Evolutionary conservation across 1,139 yeast genomes (phyloP).

Genomic region (Zhuliangozyma parablackwelliae): DNA sequence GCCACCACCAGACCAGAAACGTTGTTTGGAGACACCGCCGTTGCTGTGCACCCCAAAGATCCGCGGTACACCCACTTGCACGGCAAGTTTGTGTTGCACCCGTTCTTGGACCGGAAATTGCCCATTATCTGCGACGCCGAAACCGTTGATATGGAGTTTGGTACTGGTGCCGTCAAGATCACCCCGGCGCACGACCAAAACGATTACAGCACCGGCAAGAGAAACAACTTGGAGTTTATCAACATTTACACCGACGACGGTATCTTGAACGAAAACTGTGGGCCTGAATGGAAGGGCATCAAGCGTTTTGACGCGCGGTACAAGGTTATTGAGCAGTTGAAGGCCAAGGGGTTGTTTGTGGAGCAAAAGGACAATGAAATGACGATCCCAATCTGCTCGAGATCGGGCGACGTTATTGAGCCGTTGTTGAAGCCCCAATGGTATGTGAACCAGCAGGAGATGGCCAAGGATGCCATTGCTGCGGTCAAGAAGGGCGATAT

Average conservation of each 20-base stretch:
- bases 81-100: slow-evolving; percentile 88
- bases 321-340: slow-evolving; percentile 75
- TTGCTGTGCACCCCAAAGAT: slow-evolving; percentile 96
- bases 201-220: slow-evolving; percentile 95
- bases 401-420: slow-evolving; percentile 96
- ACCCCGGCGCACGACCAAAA: slow-evolving; percentile 98
- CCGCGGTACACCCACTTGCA: slow-evolving; percentile 88
- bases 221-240: slow-evolving; percentile 82
- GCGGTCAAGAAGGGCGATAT: slow-evolving; percentile 84
- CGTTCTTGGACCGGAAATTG: slow-evolving; percentile 77
- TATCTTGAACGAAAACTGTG: slow-evolving; percentile 84
- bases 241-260: slow-evolving; percentile 94
- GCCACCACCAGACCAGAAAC: slow-evolving; percentile 99
- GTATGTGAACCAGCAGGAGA: slow-evolving; percentile 93
- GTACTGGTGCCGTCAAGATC: slow-evolving; percentile 99
- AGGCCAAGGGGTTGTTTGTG: slow-evolving; percentile 67
- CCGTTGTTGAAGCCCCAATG: slow-evolving; percentile 97
- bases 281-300: slow-evolving; percentile 79
- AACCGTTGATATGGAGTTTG: slow-evolving; percentile 98
- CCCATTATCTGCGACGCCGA: slow-evolving; percentile 88
- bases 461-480: slow-evolving; percentile 84
- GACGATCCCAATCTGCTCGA: slow-evolving; percentile 89
- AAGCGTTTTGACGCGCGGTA: slow-evolving; percentile 94
- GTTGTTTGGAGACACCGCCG: slow-evolving; percentile 94
- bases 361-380: slow-evolving; percentile 92